phyloP scores from a whole-genome alignment of 148 eudicot species.

The Arbutus unedo region DNA sequence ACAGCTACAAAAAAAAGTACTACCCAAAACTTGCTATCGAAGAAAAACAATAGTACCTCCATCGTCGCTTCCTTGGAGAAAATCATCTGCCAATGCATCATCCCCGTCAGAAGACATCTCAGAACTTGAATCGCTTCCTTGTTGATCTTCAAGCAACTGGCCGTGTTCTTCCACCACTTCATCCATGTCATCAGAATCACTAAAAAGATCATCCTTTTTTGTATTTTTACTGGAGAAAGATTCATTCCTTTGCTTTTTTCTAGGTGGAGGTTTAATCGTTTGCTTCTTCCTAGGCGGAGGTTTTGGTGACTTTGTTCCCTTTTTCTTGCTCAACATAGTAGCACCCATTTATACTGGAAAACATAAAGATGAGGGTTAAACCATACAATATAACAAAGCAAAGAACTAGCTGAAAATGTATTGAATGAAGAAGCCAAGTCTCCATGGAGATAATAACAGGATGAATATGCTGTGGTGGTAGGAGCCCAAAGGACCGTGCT shows the following conservation, averaged over 20 bases:
- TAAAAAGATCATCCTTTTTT: constrained; percentile 30
- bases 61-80: constrained; percentile 56
- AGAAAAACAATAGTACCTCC: constrained; percentile 25
- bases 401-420: not conserved
- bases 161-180: constrained; percentile 28
- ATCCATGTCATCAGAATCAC: constrained; percentile 32
- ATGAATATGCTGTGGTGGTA: not conserved
- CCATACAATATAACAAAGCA: not conserved
- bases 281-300: constrained; percentile 34
- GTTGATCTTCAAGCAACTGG: constrained; percentile 24
- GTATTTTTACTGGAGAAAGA: constrained; percentile 21
- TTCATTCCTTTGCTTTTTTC: not conserved
- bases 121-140: constrained; percentile 27
- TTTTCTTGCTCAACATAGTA: constrained; percentile 29
- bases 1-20: not conserved
- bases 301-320: constrained; percentile 27
- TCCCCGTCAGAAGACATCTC: constrained; percentile 61
- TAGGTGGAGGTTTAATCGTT: constrained; percentile 14
- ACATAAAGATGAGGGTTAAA: not conserved
- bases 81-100: constrained; percentile 51
- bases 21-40: too few relatives aligned
- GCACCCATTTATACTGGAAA: constrained; percentile 27
- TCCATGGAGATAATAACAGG: not conserved
- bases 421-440: not conserved
- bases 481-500: not conserved